Evolutionary conservation across 176 grass and related monocot species (phyloP), one percentile per base, ranked within the genome.

Genomic region (Urochloa ruziziensis): DNA sequence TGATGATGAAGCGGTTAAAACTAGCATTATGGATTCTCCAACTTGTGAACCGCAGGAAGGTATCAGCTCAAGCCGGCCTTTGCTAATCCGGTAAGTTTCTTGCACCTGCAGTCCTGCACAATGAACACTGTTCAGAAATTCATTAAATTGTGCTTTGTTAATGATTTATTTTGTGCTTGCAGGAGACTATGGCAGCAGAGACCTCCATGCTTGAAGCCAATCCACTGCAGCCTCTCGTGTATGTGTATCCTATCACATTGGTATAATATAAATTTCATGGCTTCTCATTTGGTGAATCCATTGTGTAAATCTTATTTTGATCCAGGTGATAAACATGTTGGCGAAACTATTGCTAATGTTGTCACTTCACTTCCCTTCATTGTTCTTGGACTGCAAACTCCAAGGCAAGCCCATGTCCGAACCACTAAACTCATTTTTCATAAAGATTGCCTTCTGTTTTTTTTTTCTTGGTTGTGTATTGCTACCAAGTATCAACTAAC

Each of bases 291-390:
- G 29, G 2, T 84, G 60, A 75, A 5, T 49, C 67, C 7, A 52
- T 12, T 33, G 5, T 78, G 10, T 40, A 48, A 74, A 34, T 62
- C 68, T 66, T 86, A 5, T 53, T 86, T 54, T 86, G 74, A 40
- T 62, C 67, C 66, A 95, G 96, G 96, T 44, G 93, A 98, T 86
- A 92, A 92, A 71, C 85, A 94, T 83, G 80, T 88, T n/a, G 67
- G 81, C 0, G 93, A 98, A 91, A 95, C 96, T 43, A 82, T 95
- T 63, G 96, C 91, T 69, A 98, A 98, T 83, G 96, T 98, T 62
- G 56, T 98, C 65, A 95, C 96, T 23, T 98, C 96, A 28, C 64
- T 98, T 57, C 93, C 96, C 77, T 98, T 95, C 83, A 86, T 98
- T 74, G 59, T 90, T 92, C 91, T 98, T 62, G 93, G 96, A 74